Percentiles rank a stretch among this genome's conserved stretches.
phyloP scores from a whole-genome alignment of 805 yeast species.

The Debaryomyces prosopidis region DNA sequence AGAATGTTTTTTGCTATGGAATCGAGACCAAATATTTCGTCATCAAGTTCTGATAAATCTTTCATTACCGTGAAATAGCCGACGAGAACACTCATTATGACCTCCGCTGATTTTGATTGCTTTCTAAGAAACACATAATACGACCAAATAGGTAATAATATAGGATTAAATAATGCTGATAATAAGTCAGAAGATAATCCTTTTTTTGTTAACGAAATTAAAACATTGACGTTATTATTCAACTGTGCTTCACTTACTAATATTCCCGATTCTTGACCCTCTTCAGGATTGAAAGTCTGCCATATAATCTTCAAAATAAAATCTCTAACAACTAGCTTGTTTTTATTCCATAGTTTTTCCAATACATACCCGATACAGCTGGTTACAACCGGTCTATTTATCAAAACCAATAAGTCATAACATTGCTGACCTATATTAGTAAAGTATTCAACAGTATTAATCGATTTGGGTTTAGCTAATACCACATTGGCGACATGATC shows the following conservation, averaged over 20 bases:
- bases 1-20: constrained; percentile 33
- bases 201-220: constrained; percentile 58
- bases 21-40: constrained; percentile 25
- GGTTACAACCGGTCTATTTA: constrained; percentile 61
- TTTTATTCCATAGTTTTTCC: constrained; percentile 50
- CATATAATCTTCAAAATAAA: constrained; percentile 57
- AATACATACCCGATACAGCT: constrained; percentile 59
- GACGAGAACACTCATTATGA: constrained; percentile 39
- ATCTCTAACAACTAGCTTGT: constrained; percentile 53
- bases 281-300: constrained; percentile 41
- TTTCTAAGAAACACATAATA: constrained; percentile 39
- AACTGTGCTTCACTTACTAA: constrained; percentile 49
- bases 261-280: constrained; percentile 16
- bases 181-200: constrained; percentile 26
- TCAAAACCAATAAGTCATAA: constrained; percentile 54
- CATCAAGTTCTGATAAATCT: constrained; percentile 14
- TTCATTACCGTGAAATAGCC: constrained; percentile 31
- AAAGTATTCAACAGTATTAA: constrained; percentile 54
- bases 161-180: constrained; percentile 26
- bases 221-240: constrained; percentile 63
- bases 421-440: constrained; percentile 62
- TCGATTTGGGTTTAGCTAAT: constrained; percentile 56
- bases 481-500: constrained; percentile 68
- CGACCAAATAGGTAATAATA: constrained; percentile 43
- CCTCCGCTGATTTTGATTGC: constrained; percentile 29